Evolutionary conservation across 2,329 filamentous ascomycete species (phyloP).

Genomic region (Pseudopyricularia cyperi): DNA sequence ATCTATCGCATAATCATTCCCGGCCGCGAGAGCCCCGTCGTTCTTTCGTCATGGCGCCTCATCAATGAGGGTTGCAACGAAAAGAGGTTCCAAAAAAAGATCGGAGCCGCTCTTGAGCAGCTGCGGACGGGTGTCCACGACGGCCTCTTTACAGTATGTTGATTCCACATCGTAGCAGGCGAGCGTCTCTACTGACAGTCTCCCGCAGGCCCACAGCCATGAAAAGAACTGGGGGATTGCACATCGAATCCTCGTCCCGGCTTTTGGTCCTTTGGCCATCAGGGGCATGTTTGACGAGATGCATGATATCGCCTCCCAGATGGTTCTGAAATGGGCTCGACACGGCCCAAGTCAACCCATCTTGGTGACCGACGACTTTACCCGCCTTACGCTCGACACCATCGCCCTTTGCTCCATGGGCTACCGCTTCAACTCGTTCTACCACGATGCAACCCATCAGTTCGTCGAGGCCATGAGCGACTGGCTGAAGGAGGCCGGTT

Average conservation of each 20-base stretch:
- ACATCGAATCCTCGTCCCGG: slow-evolving; percentile 51
- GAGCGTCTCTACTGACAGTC: neutral
- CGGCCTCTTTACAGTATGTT: slow-evolving; percentile 46
- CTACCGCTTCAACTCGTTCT: slow-evolving; percentile 50
- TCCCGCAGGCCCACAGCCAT: slow-evolving; percentile 22
- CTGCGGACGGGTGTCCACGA: slow-evolving; percentile 48
- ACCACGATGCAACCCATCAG: slow-evolving; percentile 46
- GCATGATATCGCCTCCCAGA: slow-evolving; percentile 53
- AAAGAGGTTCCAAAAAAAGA: slow-evolving; percentile 48
- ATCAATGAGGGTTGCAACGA: slow-evolving; percentile 54
- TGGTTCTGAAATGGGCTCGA: slow-evolving; percentile 56
- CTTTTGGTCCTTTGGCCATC: slow-evolving; percentile 57
- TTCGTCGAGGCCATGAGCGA: slow-evolving; percentile 53
- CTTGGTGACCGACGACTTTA: slow-evolving; percentile 49
- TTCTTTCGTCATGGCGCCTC: slow-evolving; percentile 16
- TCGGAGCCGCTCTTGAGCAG: slow-evolving; percentile 15
- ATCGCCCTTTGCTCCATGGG: slow-evolving; percentile 47
- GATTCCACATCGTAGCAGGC: neutral
- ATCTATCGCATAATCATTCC: slow-evolving; percentile 42
- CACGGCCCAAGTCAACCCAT: slow-evolving; percentile 47
- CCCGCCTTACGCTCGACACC: slow-evolving; percentile 47
- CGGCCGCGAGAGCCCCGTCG: neutral
- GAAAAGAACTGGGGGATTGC: slow-evolving; percentile 55
- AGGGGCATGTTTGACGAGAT: slow-evolving; percentile 56
- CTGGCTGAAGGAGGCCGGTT: neutral